Percentiles rank a stretch among this genome's conserved stretches.
Evolutionary conservation across 805 yeast species (phyloP).

Genomic region (Candida xiaguanensis): DNA sequence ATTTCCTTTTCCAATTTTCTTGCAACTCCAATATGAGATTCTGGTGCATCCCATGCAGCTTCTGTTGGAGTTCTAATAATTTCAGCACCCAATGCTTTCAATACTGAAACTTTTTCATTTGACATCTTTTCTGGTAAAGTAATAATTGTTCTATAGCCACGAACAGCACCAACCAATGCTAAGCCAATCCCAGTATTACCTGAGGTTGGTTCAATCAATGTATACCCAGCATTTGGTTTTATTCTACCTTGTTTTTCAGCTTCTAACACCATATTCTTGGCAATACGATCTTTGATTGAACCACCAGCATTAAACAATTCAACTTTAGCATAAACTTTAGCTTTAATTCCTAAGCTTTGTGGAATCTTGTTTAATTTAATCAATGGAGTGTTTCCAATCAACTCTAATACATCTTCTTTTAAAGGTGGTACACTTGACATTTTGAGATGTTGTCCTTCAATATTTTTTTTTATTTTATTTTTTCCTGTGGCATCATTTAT

Average conservation of each 20-base stretch:
- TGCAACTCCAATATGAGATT: constrained; percentile 88
- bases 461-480: constrained; percentile 3
- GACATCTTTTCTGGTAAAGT: constrained; percentile 92
- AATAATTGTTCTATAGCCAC: constrained; percentile 82
- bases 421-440: constrained; percentile 28
- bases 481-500: constrained; percentile 7
- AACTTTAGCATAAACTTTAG: constrained; percentile 67
- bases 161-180: constrained; percentile 82
- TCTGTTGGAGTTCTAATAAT: constrained; percentile 88
- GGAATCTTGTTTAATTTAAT: constrained; percentile 74
- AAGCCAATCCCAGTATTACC: constrained; percentile 92
- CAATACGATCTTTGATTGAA: constrained; percentile 85
- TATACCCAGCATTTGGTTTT: constrained; percentile 65
- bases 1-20: constrained; percentile 74
- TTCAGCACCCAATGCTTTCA: constrained; percentile 87
- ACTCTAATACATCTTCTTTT: constrained; percentile 59
- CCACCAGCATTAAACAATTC: constrained; percentile 89
- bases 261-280: constrained; percentile 79
- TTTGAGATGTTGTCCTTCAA: background rate
- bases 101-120: constrained; percentile 82
- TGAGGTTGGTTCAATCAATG: constrained; percentile 84
- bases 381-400: constrained; percentile 84
- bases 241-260: constrained; percentile 76
- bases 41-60: constrained; percentile 92
- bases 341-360: constrained; percentile 69